phyloP scores from a whole-genome alignment of 192 early-diverging fungal species.

The Coemansia sp. region DNA sequence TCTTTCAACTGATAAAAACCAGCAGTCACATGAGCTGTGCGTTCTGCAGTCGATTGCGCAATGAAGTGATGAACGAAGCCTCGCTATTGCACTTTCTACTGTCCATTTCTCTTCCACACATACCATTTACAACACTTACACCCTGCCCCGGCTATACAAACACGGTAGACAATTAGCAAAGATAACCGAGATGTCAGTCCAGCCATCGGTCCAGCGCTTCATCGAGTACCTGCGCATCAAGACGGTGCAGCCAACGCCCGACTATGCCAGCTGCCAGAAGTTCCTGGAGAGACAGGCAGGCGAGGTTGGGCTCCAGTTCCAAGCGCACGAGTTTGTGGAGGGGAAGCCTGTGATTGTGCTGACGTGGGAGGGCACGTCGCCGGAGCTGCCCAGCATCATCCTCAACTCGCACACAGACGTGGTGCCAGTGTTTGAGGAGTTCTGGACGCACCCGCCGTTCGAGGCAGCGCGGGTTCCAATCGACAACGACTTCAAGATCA shows the following conservation, averaged over 20 bases:
- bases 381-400: conserved; percentile 60
- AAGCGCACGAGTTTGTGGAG: conserved; percentile 55
- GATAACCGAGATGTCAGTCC: neutral
- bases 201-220: conserved; percentile 55
- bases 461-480: conserved; percentile 60
- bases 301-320: conserved; percentile 65
- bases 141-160: too few species aligned
- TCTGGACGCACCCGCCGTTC: conserved; percentile 79
- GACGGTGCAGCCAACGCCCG: conserved; percentile 82
- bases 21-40: too few species aligned
- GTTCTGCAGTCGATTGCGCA: too few species aligned
- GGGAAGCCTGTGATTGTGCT: conserved; percentile 74
- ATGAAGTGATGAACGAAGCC: too few species aligned
- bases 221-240: conserved; percentile 82
- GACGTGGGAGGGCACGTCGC: conserved; percentile 64
- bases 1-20: too few species aligned
- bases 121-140: too few species aligned
- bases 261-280: conserved; percentile 63
- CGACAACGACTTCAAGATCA: conserved; percentile 57
- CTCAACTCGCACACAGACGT: conserved; percentile 91
- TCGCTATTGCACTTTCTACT: neutral
- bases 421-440: conserved; percentile 77
- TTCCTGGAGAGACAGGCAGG: conserved; percentile 68
- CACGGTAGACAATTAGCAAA: too few species aligned
- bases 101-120: neutral